A percentile compares a stretch with the other conserved stretches of the same genome.
These are phyloP conservation scores for Phytopythium helicoides DNA, from an alignment of 352 stramenopile genomes.

Conservation along the genomic window DNA sequence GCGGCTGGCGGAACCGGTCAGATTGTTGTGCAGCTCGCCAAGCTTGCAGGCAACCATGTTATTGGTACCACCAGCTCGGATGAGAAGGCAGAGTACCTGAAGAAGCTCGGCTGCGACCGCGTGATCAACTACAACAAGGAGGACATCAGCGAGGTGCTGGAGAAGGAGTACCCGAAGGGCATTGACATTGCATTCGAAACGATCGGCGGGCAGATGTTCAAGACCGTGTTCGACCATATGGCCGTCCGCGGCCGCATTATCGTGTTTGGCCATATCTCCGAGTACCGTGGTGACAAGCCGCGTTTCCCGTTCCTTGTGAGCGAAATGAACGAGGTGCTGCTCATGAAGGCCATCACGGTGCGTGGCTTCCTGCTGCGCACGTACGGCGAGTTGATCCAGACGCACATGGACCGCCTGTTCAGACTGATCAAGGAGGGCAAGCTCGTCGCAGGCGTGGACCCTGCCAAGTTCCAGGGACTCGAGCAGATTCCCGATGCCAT, in stretches of 20 bases:
- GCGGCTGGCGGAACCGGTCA: constrained; percentile 75
- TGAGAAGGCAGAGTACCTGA: constrained; percentile 84
- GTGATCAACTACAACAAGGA: constrained; percentile 89
- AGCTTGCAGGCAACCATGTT: constrained; percentile 75
- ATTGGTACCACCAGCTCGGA: constrained; percentile 81
- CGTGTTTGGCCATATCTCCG: constrained; percentile 54
- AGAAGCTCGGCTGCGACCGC: constrained; percentile 60
- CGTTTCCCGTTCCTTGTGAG: constrained; percentile 8
- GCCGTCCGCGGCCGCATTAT: constrained; percentile 59
- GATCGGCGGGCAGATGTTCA: constrained; percentile 56
- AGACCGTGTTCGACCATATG: constrained; percentile 54
- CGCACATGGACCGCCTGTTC: constrained; percentile 34
- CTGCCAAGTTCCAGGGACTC: constrained; percentile 24
- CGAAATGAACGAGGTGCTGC: constrained; percentile 2
- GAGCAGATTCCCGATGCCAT: constrained; percentile 31
- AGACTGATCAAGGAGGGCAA: constrained; percentile 32
- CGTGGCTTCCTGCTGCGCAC: constrained; percentile 27
- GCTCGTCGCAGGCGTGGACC: constrained; percentile 23
- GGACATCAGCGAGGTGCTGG: constrained; percentile 45
- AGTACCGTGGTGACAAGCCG: constrained; percentile 32
- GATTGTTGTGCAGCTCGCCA: constrained; percentile 83
- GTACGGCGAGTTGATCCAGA: constrained; percentile 18
- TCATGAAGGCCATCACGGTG: constrained; percentile 12
- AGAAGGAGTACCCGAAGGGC: constrained; percentile 67
- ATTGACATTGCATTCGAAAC: constrained; percentile 69